A percentile compares a stretch with the other conserved stretches of the same genome.
Conservation (phyloP, 208 protist species). For the Leishmania amazonensis region DNA sequence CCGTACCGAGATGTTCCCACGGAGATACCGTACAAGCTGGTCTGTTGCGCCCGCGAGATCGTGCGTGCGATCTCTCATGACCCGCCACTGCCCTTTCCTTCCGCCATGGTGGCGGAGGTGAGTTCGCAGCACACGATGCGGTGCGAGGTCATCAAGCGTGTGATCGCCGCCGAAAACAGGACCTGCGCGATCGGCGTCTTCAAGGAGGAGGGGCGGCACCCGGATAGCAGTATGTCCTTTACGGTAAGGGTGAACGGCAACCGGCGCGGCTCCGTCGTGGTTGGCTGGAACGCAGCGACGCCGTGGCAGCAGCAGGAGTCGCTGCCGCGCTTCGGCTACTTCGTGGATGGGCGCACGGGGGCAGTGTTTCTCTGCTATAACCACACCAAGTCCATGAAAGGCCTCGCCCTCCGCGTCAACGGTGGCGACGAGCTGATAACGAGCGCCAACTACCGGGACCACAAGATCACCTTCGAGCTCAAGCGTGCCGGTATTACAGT, state of each 20-base stretch:
- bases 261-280: constrained; percentile 62
- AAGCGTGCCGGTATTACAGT: constrained; percentile 47
- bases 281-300: constrained; percentile 78
- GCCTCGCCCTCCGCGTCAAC: constrained; percentile 48
- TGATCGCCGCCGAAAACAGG: constrained; percentile 10
- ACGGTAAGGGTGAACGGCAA: constrained; percentile 48
- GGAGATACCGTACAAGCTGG: constrained; percentile 77
- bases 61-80: constrained; percentile 56
- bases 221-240: constrained; percentile 62
- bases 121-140: constrained; percentile 54
- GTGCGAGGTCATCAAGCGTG: constrained; percentile 41
- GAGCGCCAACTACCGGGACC: constrained; percentile 66
- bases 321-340: constrained; percentile 80
- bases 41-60: constrained; percentile 59
- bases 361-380: constrained; percentile 75
- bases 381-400: constrained; percentile 31
- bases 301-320: constrained; percentile 27
- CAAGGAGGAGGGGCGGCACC: constrained; percentile 50
- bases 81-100: constrained; percentile 70
- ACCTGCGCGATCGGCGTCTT: constrained; percentile 51
- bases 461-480: constrained; percentile 59
- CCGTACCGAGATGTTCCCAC: constrained; percentile 22
- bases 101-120: constrained; percentile 46
- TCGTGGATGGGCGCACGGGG: constrained; percentile 55
- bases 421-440: constrained; percentile 61